phyloP scores from a whole-genome alignment of 2,329 filamentous ascomycete genomes.

The Calonectria montana region DNA sequence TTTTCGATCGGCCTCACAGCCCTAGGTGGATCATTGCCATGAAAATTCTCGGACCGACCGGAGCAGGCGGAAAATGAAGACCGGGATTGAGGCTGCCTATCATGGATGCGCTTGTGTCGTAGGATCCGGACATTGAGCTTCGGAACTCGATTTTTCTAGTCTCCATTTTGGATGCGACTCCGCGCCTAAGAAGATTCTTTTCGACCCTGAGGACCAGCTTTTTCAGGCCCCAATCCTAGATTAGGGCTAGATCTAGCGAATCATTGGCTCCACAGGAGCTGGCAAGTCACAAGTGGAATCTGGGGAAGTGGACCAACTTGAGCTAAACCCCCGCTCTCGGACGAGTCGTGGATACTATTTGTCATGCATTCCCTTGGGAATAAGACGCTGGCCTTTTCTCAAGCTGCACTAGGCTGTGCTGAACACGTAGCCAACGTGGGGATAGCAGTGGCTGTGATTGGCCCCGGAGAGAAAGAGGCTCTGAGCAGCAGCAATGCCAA shows the following conservation, averaged over 20 bases:
- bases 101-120: background rate
- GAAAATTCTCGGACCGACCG: background rate
- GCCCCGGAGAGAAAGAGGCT: background rate
- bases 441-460: background rate
- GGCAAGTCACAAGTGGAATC: constrained; percentile 1
- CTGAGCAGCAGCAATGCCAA: background rate
- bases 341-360: constrained; percentile 11
- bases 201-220: background rate
- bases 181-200: background rate
- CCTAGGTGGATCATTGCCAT: background rate
- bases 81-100: background rate
- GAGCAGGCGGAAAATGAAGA: background rate
- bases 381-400: background rate
- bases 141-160: background rate
- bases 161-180: background rate
- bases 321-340: background rate
- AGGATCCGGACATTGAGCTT: background rate
- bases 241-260: constrained; percentile 10
- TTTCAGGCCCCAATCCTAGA: background rate
- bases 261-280: background rate
- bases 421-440: constrained; percentile 12
- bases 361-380: constrained; percentile 13
- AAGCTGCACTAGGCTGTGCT: background rate
- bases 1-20: background rate
- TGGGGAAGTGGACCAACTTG: constrained; percentile 8